Conservation (phyloP, 208 protist genomes). For the Tritrichomonas foetus region DNA sequence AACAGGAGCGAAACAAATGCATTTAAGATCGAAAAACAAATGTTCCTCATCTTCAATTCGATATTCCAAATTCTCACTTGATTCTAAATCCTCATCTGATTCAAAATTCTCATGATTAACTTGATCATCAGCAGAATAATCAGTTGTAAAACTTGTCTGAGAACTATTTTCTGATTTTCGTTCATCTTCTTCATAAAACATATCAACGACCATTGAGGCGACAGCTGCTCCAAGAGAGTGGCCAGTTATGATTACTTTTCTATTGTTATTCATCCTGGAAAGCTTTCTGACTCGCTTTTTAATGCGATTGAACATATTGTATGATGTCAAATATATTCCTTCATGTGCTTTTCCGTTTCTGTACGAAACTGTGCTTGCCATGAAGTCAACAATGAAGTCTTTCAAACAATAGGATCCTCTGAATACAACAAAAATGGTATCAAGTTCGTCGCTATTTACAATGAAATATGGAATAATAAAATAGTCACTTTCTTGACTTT, state of each 20-base stretch:
- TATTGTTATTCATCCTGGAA: background rate
- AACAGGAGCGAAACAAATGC: background rate
- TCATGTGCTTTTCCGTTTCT: background rate
- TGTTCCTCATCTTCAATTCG: too few relatives aligned
- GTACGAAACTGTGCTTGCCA: background rate
- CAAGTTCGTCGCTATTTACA: background rate
- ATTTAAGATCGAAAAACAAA: too few relatives aligned
- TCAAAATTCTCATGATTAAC: too few relatives aligned
- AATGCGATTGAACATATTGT: background rate
- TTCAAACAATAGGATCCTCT: background rate
- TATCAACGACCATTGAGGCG: background rate
- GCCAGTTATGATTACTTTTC: background rate
- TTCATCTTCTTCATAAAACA: background rate
- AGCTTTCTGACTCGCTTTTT: background rate
- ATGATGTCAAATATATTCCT: background rate
- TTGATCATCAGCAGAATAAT: too few relatives aligned
- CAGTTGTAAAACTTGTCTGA: too few relatives aligned
- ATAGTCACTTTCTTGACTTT: background rate
- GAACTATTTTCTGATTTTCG: too few relatives aligned
- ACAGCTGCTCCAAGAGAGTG: background rate
- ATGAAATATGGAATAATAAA: background rate
- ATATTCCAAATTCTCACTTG: too few relatives aligned
- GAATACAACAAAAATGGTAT: background rate
- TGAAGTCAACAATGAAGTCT: background rate
- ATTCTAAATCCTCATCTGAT: too few relatives aligned